These are phyloP conservation scores for Baudoinia panamericana DNA, from an alignment of 495 filamentous ascomycete genomes.

Conservation along the genomic window DNA sequence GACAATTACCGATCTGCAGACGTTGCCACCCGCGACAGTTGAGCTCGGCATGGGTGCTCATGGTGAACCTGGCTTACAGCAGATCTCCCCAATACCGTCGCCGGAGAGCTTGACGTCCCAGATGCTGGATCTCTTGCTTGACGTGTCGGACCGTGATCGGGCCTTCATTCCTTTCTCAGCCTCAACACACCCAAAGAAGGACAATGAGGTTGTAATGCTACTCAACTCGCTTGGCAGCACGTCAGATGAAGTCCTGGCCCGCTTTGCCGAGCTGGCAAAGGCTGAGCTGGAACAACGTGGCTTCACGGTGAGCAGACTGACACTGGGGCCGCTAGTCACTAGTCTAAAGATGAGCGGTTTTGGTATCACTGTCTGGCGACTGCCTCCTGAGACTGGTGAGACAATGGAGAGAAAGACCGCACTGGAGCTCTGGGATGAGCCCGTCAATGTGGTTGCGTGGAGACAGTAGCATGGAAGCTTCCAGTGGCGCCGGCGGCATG, in stretches of 20 bases:
- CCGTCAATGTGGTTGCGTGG: constrained; percentile 19
- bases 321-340: constrained; percentile 18
- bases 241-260: constrained; percentile 19
- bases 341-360: constrained; percentile 22
- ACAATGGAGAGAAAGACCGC: constrained; percentile 9
- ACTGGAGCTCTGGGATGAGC: constrained; percentile 17
- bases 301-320: constrained; percentile 17
- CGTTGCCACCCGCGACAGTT: constrained; percentile 18
- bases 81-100: constrained; percentile 20
- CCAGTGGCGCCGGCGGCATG: not conserved
- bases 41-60: constrained; percentile 24
- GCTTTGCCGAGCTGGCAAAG: constrained; percentile 19
- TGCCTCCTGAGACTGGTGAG: constrained; percentile 17
- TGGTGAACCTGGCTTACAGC: constrained; percentile 19
- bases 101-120: constrained; percentile 12
- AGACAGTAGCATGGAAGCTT: constrained; percentile 10
- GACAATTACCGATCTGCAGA: constrained; percentile 20
- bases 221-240: constrained; percentile 21
- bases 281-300: constrained; percentile 15
- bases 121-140: constrained; percentile 18
- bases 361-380: constrained; percentile 19
- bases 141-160: constrained; percentile 17
- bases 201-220: constrained; percentile 20
- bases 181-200: constrained; percentile 2
- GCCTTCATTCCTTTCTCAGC: constrained; percentile 19